These are phyloP conservation scores for Trichosporon sp. DNA, from an alignment of 1,284 basidiomycete species.

Conservation along the genomic window DNA sequence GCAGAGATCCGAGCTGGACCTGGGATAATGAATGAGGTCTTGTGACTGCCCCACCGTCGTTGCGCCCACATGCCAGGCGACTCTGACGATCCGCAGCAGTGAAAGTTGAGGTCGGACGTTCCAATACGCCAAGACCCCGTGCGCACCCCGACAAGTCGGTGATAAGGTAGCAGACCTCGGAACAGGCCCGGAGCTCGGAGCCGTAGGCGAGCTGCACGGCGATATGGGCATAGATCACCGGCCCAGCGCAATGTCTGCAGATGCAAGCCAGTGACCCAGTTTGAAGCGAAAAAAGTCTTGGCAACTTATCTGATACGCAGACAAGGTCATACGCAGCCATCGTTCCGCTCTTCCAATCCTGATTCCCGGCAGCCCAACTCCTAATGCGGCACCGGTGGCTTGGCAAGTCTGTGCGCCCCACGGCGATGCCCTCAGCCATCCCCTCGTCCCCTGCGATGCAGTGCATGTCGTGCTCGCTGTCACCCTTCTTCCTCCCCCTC, in stretches of 20 bases:
- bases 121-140: not conserved
- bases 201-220: too few species aligned
- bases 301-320: conserved; percentile 2
- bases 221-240: too few species aligned
- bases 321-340: not conserved
- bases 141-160: not conserved
- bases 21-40: too few species aligned
- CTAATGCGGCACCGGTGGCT: too few species aligned
- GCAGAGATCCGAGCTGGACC: too few species aligned
- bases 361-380: not conserved
- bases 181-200: too few species aligned
- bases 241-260: too few species aligned
- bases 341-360: not conserved
- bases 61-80: too few species aligned
- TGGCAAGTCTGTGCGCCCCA: not conserved
- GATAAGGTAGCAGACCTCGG: not conserved
- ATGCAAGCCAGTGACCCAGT: too few species aligned
- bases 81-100: too few species aligned
- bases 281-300: conserved; percentile 1
- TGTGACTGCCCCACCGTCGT: not conserved
- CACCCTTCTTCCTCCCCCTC: not conserved
- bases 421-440: not conserved
- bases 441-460: too few species aligned
- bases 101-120: too few species aligned
- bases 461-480: not conserved